These are phyloP conservation scores for Mycena sanguinolenta DNA, from an alignment of 768 basidiomycete species.

Conservation along the genomic window DNA sequence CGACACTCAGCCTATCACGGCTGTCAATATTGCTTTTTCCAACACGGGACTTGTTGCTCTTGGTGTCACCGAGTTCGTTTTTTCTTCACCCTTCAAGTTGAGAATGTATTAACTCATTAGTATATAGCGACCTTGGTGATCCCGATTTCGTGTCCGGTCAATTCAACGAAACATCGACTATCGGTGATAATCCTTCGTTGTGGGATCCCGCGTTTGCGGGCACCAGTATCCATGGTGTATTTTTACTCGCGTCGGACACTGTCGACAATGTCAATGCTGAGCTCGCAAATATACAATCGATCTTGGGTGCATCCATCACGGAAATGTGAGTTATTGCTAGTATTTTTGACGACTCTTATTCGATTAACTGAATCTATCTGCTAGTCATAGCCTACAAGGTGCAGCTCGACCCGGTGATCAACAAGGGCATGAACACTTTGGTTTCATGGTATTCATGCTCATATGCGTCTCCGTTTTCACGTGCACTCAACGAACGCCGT, in stretches of 20 bases:
- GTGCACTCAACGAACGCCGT: not conserved
- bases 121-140: slow-evolving; percentile 33
- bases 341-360: not conserved
- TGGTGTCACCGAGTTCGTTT: slow-evolving; percentile 31
- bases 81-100: not conserved
- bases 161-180: slow-evolving; percentile 15
- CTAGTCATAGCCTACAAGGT: slow-evolving; percentile 37
- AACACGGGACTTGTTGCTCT: slow-evolving; percentile 36
- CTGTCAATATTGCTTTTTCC: slow-evolving; percentile 43
- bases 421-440: slow-evolving; percentile 46
- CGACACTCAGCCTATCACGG: slow-evolving; percentile 40
- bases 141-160: slow-evolving; percentile 28
- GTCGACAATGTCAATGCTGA: slow-evolving; percentile 35
- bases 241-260: slow-evolving; percentile 43
- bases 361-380: not conserved
- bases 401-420: slow-evolving; percentile 42
- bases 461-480: not conserved
- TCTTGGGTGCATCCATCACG: slow-evolving; percentile 36
- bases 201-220: slow-evolving; percentile 40
- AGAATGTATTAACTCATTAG: not conserved
- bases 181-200: slow-evolving; percentile 33
- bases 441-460: slow-evolving; percentile 35
- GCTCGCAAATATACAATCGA: slow-evolving; percentile 38
- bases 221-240: slow-evolving; percentile 38
- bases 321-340: slow-evolving; percentile 27